Percentiles rank a stretch among this genome's conserved stretches.
Conservation (phyloP, 176 grass and related monocot genomes). For the Oryza meridionalis region DNA sequence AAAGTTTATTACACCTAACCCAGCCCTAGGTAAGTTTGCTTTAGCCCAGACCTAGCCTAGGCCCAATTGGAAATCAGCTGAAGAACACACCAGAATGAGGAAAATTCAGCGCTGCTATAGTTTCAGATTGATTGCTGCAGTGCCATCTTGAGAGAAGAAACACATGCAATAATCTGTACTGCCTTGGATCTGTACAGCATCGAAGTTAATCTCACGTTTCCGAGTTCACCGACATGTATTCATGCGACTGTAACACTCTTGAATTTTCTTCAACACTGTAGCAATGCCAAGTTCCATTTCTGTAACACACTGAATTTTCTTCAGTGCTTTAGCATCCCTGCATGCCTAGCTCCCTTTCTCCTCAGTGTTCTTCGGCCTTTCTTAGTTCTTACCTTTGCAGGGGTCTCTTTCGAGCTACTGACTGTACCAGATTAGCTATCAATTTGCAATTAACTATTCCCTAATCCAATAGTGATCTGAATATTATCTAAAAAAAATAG, state of each 20-base stretch:
- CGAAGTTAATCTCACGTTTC: neutral
- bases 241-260: neutral
- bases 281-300: neutral
- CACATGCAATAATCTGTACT: neutral
- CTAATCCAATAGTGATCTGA: neutral
- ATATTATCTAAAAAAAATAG: too few relatives aligned
- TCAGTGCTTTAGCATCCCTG: neutral
- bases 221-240: neutral
- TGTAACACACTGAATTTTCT: neutral
- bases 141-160: neutral
- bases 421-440: neutral
- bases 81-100: neutral
- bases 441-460: neutral
- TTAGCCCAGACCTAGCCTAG: neutral
- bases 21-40: neutral
- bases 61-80: neutral
- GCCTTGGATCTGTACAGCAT: neutral
- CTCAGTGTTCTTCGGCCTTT: neutral
- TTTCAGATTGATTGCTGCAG: conserved; percentile 1
- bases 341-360: neutral
- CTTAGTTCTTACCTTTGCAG: neutral
- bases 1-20: neutral
- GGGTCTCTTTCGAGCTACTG: neutral
- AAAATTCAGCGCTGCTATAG: neutral
- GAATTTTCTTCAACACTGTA: neutral